Percentiles rank a stretch among this genome's conserved stretches.
Conservation (phyloP, 129 eudicot genomes). For the Scalesia atractyloides region DNA sequence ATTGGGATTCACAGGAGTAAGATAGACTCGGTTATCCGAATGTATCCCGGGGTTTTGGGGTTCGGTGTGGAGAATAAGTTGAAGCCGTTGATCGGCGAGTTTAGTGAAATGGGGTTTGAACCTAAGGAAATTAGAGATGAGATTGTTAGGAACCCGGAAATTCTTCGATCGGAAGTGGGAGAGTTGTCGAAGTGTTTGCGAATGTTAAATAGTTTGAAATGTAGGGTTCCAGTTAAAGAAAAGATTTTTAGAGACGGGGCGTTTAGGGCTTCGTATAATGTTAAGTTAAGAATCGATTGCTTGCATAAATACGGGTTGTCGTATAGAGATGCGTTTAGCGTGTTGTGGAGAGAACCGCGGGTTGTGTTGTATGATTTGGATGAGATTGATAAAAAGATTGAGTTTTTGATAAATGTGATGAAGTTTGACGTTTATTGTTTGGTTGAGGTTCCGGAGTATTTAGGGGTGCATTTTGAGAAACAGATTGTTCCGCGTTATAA, state of each 20-base stretch:
- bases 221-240: constrained; percentile 59
- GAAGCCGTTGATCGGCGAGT: constrained; percentile 66
- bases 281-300: constrained; percentile 75
- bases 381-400: constrained; percentile 73
- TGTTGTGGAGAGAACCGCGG: constrained; percentile 85
- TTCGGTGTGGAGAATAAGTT: constrained; percentile 54
- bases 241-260: constrained; percentile 54
- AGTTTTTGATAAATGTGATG: constrained; percentile 60
- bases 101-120: constrained; percentile 53
- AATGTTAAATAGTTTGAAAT: constrained; percentile 66
- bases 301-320: constrained; percentile 69
- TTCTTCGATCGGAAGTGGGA: constrained; percentile 78
- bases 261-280: constrained; percentile 66
- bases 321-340: constrained; percentile 65
- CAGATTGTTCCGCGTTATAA: constrained; percentile 82
- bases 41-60: constrained; percentile 53
- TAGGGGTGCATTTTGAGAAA: constrained; percentile 79
- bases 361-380: constrained; percentile 51
- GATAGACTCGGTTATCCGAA: constrained; percentile 39
- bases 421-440: constrained; percentile 60
- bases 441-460: constrained; percentile 81
- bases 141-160: constrained; percentile 55
- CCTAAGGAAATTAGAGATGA: constrained; percentile 50
- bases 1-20: constrained; percentile 50
- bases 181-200: constrained; percentile 70